A percentile compares a stretch with the other conserved stretches of the same genome.
These are phyloP conservation scores for Lonicera japonica DNA, from an alignment of 129 eudicot genomes.

Conservation along the genomic window DNA sequence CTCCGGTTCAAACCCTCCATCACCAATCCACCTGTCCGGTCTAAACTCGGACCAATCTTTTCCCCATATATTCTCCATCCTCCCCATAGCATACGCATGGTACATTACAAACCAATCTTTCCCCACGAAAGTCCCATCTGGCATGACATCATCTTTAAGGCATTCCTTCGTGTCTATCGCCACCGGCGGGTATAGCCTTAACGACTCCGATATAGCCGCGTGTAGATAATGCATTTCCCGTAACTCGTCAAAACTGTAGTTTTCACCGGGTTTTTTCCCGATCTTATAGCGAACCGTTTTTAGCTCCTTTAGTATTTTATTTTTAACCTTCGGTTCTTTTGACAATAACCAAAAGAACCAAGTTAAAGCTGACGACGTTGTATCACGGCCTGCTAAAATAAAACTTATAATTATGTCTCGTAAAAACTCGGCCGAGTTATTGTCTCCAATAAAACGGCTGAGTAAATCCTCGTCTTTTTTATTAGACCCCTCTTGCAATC, in stretches of 20 bases:
- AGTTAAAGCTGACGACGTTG: conserved; percentile 63
- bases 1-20: conserved; percentile 35
- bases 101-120: conserved; percentile 60
- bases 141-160: conserved; percentile 43
- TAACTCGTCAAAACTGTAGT: conserved; percentile 50
- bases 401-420: conserved; percentile 53
- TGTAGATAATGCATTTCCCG: conserved; percentile 72
- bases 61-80: conserved; percentile 84
- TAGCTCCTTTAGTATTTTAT: conserved; percentile 46
- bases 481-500: conserved; percentile 31
- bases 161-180: conserved; percentile 64
- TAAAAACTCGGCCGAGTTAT: conserved; percentile 43
- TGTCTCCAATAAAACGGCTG: conserved; percentile 48
- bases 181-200: conserved; percentile 80
- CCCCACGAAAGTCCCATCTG: conserved; percentile 57
- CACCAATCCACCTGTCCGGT: conserved; percentile 80
- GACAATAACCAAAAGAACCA: conserved; percentile 84
- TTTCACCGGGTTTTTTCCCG: conserved; percentile 11
- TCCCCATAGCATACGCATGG: conserved; percentile 65
- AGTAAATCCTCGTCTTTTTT: conserved; percentile 53
- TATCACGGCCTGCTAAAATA: conserved; percentile 81
- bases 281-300: conserved; percentile 9
- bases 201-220: conserved; percentile 58
- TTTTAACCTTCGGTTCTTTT: conserved; percentile 31
- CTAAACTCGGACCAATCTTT: conserved; percentile 52